Conservation (phyloP, 441 rosid genomes). For the Erysimum cheiri region DNA sequence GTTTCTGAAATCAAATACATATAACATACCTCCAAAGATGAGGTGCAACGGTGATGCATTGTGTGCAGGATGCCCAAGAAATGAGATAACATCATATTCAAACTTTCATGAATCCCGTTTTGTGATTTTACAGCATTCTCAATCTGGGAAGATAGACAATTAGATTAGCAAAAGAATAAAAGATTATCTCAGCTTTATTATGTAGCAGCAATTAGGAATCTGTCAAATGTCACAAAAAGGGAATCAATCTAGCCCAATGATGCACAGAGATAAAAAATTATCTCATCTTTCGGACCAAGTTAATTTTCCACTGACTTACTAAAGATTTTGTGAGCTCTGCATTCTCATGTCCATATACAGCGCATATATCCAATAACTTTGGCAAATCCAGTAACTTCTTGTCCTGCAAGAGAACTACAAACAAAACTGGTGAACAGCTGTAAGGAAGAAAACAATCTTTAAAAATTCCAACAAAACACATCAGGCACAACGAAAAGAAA, state of each 20-base stretch:
- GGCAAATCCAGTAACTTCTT: slow-evolving; percentile 91
- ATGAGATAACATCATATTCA: slow-evolving; percentile 63
- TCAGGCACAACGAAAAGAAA: slow-evolving; percentile 4
- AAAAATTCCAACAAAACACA: slow-evolving; percentile 4
- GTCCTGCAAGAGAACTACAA: slow-evolving; percentile 94
- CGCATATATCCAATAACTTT: slow-evolving; percentile 91
- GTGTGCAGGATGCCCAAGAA: slow-evolving; percentile 81
- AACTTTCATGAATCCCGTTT: slow-evolving; percentile 57
- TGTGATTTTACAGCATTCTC: slow-evolving; percentile 81
- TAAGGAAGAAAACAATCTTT: slow-evolving; percentile 25
- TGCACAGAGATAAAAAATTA: slow-evolving; percentile 1
- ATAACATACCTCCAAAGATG: slow-evolving; percentile 79
- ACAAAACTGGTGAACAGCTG: slow-evolving; percentile 54
- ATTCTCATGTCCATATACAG: slow-evolving; percentile 93
- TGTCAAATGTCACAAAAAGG: slow-evolving; percentile 6
- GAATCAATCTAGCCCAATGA: not conserved
- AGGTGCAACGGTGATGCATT: slow-evolving; percentile 84
- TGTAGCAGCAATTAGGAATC: slow-evolving; percentile 11
- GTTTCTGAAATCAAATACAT: slow-evolving; percentile 12
- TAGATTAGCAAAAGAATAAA: slow-evolving; percentile 18
- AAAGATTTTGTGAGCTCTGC: slow-evolving; percentile 74
- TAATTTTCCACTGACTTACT: slow-evolving; percentile 53
- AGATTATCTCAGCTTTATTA: slow-evolving; percentile 15
- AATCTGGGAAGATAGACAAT: slow-evolving; percentile 59
- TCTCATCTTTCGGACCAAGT: slow-evolving; percentile 20